Evolutionary conservation across 192 early-diverging fungal genomes (phyloP), one percentile per base, ranked within the genome.

Genomic region (Radiomyces spectabilis): DNA sequence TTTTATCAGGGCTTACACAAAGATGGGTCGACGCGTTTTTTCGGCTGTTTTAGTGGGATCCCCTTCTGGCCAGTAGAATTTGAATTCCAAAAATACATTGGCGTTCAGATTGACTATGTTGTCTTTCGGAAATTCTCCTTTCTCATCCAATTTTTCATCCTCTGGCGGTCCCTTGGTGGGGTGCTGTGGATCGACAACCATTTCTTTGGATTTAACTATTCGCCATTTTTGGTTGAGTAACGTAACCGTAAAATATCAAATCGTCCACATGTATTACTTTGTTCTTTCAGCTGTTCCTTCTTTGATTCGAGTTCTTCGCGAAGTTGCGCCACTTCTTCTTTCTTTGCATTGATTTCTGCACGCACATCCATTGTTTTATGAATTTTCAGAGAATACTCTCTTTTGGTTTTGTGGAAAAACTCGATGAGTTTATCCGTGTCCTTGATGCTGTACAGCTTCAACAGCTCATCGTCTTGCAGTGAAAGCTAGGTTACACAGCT

Each of bases 21-120:
- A 66, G 6, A 68, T 49, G 9, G 53, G 35, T 21, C 59, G 47
- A 15, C 53, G 47, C 30, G 22, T 43, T 32, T 43, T 13, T 30
- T 19, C 2, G 5, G n/a, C 10, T 61, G 32, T 27, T 61, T 53
- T 22, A n/a, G n/a, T n/a, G n/a, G n/a, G n/a, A n/a, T 56, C 15
- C 25, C 22, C 35, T 39, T 32, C 45, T 27, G 6, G 2, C 1
- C 10, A 3, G 5, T 57, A 31, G 15, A 41, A 42, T 19, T 60
- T 60, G 30, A 68, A 7, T 61, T 68, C 58, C 4, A 68, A 30
- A 24, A 51, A 68, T 18, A 68, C 59, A 53, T 68, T 68, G 0
- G 39, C n/a, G 35, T 61, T 68, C 1, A 68, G 35, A 32, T 56
- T 25, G 48, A 68, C n/a, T n/a, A n/a, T n/a, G n/a, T n/a, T n/a